phyloP scores from a whole-genome alignment of 495 filamentous ascomycete species.

The Astrothelium subdiscretum region DNA sequence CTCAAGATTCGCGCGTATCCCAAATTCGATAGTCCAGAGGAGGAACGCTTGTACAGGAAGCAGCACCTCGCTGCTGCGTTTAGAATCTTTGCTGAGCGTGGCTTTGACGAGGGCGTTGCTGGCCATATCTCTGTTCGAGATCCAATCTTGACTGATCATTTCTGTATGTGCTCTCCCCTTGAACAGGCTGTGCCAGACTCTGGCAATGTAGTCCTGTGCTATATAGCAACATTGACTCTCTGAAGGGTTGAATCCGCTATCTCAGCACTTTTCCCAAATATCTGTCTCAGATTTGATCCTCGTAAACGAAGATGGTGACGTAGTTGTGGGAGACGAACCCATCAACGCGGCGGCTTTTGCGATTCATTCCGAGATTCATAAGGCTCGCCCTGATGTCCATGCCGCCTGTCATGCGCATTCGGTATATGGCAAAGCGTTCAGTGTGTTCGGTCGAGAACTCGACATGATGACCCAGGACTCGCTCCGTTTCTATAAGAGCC shows the following conservation, averaged over 20 bases:
- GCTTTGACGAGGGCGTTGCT: slow-evolving; percentile 60
- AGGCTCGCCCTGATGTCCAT: slow-evolving; percentile 40
- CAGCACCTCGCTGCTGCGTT: slow-evolving; percentile 64
- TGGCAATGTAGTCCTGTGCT: neutral
- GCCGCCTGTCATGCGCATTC: slow-evolving; percentile 46
- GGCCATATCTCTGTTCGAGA: slow-evolving; percentile 48
- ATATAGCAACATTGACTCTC: neutral
- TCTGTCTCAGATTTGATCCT: slow-evolving; percentile 42
- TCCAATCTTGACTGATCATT: slow-evolving; percentile 38
- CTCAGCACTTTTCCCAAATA: slow-evolving; percentile 46
- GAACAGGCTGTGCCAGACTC: neutral
- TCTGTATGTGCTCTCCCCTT: slow-evolving; percentile 19
- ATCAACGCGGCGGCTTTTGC: slow-evolving; percentile 60
- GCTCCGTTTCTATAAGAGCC: slow-evolving; percentile 49
- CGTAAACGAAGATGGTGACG: slow-evolving; percentile 39
- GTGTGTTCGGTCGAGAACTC: slow-evolving; percentile 39
- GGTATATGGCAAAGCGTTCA: slow-evolving; percentile 42
- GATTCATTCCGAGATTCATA: slow-evolving; percentile 51
- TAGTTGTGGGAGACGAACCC: slow-evolving; percentile 39
- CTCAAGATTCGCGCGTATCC: slow-evolving; percentile 32
- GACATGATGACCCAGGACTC: slow-evolving; percentile 60
- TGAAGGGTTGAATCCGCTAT: slow-evolving; percentile 39
- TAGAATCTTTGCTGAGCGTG: slow-evolving; percentile 55
- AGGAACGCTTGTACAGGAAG: slow-evolving; percentile 56
- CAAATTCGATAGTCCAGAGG: slow-evolving; percentile 44